Base-by-base conservation (phyloP, 352 stramenopile genomes). In the Phytophthora kernoviae region DNA sequence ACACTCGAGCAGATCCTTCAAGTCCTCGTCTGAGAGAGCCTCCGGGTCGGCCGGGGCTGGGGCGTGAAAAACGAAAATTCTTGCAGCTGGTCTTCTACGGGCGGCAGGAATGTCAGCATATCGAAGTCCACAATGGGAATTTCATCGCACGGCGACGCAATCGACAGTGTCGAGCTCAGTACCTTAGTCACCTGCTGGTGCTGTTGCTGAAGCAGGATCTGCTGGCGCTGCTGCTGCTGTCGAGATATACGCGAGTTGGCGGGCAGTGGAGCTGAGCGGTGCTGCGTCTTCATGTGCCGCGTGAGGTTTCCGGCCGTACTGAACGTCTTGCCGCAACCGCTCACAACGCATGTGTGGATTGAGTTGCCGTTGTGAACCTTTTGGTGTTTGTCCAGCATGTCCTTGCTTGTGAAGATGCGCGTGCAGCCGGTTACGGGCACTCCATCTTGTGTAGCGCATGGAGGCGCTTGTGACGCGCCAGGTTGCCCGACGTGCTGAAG, bases 401-500 rank as follows among this genome's bases (percentile, higher is more conserved):
- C 64, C 52, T 85, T 79, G 60, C 68, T 88, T 2, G 73, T 77
- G 62, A 88, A 88, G 41, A 79, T 72, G 37, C 76, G 70, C 30
- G 68, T 81, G 60, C 78, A 88, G 14, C 61, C 63, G 12, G 68
- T 22, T 18, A 81, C 70, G 17, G 75, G 32, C 75, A 88, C 58
- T 82, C 70, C 53, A 85, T 76, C 64, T 81, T 83, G 61, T 81
- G 71, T 50, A 77, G 68, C 27, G 73, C 62, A 58, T 93, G 84
- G 42, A 89, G 65, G 5, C 79, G 79, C 53, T 87, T 86, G 70
- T 91, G 84, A 43, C 81, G 79, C 39, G 75, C 69, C 43, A 86
- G 62, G 63, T 87, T 87, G 49, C 77, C 73, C 2, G 77, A 79
- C 21, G 77, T 87, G 26, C 65, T 80, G 57, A 87, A 87, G 44